These are phyloP conservation scores for Peribolospora baueri DNA, from an alignment of 768 basidiomycete genomes.

Conservation along the genomic window DNA sequence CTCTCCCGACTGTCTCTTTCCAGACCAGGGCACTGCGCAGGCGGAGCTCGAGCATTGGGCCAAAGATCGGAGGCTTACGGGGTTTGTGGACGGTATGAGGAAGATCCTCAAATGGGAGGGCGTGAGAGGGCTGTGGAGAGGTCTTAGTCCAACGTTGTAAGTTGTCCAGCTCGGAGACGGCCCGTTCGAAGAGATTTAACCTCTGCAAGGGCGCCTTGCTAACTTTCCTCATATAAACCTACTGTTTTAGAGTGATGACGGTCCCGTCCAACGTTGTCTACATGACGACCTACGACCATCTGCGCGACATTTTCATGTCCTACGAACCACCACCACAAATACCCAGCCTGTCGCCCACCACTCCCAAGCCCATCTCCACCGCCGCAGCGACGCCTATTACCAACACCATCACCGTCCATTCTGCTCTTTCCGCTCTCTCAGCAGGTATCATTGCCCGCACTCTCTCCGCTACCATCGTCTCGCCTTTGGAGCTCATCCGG, in stretches of 20 bases:
- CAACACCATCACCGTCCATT: slow-evolving; percentile 9
- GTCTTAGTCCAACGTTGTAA: slow-evolving; percentile 69
- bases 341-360: not conserved
- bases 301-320: slow-evolving; percentile 19
- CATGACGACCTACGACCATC: slow-evolving; percentile 85
- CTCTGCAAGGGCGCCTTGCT: not conserved
- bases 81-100: slow-evolving; percentile 60
- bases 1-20: slow-evolving; percentile 16
- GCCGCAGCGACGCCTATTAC: not conserved
- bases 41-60: slow-evolving; percentile 24
- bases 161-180: slow-evolving; percentile 15
- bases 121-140: slow-evolving; percentile 73
- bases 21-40: slow-evolving; percentile 41
- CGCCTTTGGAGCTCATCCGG: slow-evolving; percentile 76
- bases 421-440: slow-evolving; percentile 36
- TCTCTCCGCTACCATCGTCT: slow-evolving; percentile 47
- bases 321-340: not conserved
- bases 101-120: slow-evolving; percentile 67
- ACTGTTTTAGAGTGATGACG: slow-evolving; percentile 41
- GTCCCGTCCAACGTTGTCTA: slow-evolving; percentile 81
- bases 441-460: slow-evolving; percentile 68
- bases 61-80: slow-evolving; percentile 29
- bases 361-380: not conserved
- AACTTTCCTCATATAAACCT: not conserved
- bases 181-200: too few species aligned